Evolutionary conservation across 371 early-diverging fungal species (phyloP), one percentile per base, ranked within the genome.

Genomic region (Syncephalastrum racemosum): DNA sequence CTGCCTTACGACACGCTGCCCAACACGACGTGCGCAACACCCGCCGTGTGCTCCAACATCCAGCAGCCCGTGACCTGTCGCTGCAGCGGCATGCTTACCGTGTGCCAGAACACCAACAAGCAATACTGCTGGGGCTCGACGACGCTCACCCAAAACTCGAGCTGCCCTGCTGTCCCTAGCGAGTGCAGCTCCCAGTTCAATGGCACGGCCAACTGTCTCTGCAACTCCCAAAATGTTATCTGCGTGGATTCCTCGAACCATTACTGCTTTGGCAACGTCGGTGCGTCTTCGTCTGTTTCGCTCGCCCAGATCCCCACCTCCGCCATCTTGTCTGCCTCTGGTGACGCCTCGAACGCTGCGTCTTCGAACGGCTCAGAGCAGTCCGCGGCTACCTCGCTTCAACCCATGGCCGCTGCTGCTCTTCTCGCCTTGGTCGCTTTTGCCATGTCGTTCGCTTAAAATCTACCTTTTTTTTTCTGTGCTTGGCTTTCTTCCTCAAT

Each of bases 41-140:
- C 69, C 14, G 22, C 59, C 2, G 53, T 62, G 4, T 73, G 73
- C 50, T 50, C 48, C 50, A 73, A 59, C 24, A 61, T 73, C 36
- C 46, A 61, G 5, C 27, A 40, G 6, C 56, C 46, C 16, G 53
- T 60, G 13, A 66, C 50, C 27, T 73, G 73, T 52, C 64, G 64
- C 31, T 73, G 73, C 47, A 73, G 59, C 24, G 64, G 62, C 41
- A 55, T 50, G 22, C 14, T 68, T 4, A 73, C 69, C 5, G 54
- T 58, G 13, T 73, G 73, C 43, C 31, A 62, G 27, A 68, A 63
- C 41, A 49, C 25, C 16, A 36, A 42, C 25, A 46, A 41, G 14
- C 64, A 66, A n/a, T 73, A 54, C 52, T 73, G 73, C 47, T 73
- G 73, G 73, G 73, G 73, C 19, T 68, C 69, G 10, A 20, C 44